Evolutionary conservation across 2,329 filamentous ascomycete genomes (phyloP), one percentile per base, ranked within the genome.

Genomic region (Paracamarosporium sp.): DNA sequence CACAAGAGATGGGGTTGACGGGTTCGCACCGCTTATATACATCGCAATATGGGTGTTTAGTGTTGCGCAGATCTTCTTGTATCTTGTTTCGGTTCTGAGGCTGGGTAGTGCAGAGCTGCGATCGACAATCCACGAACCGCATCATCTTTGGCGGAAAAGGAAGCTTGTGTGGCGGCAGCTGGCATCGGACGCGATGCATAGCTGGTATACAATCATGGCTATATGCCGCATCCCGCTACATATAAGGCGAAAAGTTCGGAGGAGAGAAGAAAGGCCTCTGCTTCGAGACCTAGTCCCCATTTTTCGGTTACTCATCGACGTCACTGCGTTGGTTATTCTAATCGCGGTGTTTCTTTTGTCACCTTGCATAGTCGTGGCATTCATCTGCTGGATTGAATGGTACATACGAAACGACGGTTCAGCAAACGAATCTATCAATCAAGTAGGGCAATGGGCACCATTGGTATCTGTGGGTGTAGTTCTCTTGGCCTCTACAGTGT

Each of bases 371-470:
- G 54, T 62, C 3, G 46, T 59, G 17, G 60, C 56, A 2, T 62
- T 62, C 43, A 57, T 59, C 4, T 57, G 56, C 47, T 60, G 57
- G 60, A 59, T 59, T 9, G 60, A 59, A 28, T 59, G 59, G 59
- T 62, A 62, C 30, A 62, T 62, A 12, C 45, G 56, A 4, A 62
- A 62, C 31, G 60, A 62, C n/a, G 57, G 60, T 1, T 43, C 54
- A 7, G 46, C 54, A 4, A 60, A 55, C 24, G 60, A 60, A 27
- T 55, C 51, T 2, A 53, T 55, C 31, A 57, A 38, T n/a, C 56
- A 59, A 27, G 54, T 62, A 11, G 56, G 54, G 13, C 56, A 60
- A 28, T 60, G 57, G 60, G 35, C 57, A 7, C 53, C 51, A 4
- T 24, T 60, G 30, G 54, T 57, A 3, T 55, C 46, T 4, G 43